phyloP scores from a whole-genome alignment of 139 green algal species.

The Limnomonas spitsbergensis region DNA sequence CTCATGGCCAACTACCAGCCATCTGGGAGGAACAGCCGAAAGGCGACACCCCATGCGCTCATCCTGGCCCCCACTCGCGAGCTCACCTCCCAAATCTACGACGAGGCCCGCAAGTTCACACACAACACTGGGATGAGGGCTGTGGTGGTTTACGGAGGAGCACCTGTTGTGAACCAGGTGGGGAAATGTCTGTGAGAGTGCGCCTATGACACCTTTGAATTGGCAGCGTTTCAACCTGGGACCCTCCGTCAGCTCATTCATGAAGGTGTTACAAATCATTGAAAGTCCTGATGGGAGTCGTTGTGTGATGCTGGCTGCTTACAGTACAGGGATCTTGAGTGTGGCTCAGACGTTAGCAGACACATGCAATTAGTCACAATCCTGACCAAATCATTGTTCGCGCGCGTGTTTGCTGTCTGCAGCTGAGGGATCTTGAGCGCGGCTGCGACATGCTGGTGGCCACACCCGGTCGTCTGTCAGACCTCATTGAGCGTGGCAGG shows the following conservation, averaged over 20 bases:
- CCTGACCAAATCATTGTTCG: too few species aligned
- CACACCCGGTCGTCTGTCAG: constrained; percentile 88
- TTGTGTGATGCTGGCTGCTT: too few species aligned
- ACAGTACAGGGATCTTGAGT: too few species aligned
- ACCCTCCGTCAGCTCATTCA: too few species aligned
- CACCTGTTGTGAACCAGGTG: constrained; percentile 86
- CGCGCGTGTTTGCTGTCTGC: too few species aligned
- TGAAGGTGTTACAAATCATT: too few species aligned
- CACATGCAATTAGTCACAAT: too few species aligned
- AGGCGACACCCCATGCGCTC: constrained; percentile 85
- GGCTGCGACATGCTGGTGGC: constrained; percentile 95
- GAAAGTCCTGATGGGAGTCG: too few species aligned
- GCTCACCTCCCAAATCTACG: constrained; percentile 86
- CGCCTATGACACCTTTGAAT: too few species aligned
- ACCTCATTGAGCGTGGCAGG: constrained; percentile 89
- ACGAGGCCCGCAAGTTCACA: constrained; percentile 91
- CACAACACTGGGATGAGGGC: constrained; percentile 86
- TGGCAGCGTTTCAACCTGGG: too few species aligned
- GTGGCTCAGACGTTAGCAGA: too few species aligned
- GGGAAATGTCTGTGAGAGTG: neutral
- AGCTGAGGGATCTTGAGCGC: constrained; percentile 90
- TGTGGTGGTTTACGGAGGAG: constrained; percentile 95
- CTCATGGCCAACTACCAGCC: constrained; percentile 65
- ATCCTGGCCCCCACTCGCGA: constrained; percentile 91
- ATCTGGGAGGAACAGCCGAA: constrained; percentile 52